Percentiles rank a stretch among this genome's conserved stretches.
Conservation (phyloP, 106 monocot species). For the Dendrobium officinale region DNA sequence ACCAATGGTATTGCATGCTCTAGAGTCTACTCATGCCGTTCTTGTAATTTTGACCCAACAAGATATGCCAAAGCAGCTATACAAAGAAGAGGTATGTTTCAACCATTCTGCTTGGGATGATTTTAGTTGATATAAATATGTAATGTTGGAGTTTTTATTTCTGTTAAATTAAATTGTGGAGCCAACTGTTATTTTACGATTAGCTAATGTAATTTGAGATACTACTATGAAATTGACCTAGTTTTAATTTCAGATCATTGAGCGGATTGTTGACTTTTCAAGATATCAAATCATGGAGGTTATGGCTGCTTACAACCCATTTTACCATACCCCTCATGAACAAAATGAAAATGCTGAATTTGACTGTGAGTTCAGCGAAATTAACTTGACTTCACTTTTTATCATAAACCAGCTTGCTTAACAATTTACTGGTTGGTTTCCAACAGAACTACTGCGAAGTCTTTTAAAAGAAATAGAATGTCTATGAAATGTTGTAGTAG, state of each 20-base stretch:
- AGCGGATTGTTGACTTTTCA: conserved; percentile 86
- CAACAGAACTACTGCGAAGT: not conserved
- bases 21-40: conserved; percentile 78
- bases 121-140: not conserved
- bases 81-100: conserved; percentile 85
- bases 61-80: conserved; percentile 97
- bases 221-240: not conserved
- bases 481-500: too few relatives aligned
- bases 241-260: conserved; percentile 63
- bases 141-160: not conserved
- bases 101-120: not conserved
- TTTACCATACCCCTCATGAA: conserved; percentile 45
- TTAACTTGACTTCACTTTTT: conserved; percentile 1
- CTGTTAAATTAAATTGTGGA: not conserved
- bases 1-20: conserved; percentile 52
- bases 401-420: not conserved
- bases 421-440: not conserved
- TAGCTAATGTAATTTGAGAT: not conserved
- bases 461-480: not conserved
- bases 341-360: conserved; percentile 56
- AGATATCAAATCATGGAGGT: conserved; percentile 76
- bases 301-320: conserved; percentile 73
- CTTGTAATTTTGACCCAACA: conserved; percentile 78
- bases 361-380: conserved; percentile 37
- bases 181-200: not conserved